Conservation (phyloP, 768 basidiomycete species). For the Lepiota brunneoincarnata region DNA sequence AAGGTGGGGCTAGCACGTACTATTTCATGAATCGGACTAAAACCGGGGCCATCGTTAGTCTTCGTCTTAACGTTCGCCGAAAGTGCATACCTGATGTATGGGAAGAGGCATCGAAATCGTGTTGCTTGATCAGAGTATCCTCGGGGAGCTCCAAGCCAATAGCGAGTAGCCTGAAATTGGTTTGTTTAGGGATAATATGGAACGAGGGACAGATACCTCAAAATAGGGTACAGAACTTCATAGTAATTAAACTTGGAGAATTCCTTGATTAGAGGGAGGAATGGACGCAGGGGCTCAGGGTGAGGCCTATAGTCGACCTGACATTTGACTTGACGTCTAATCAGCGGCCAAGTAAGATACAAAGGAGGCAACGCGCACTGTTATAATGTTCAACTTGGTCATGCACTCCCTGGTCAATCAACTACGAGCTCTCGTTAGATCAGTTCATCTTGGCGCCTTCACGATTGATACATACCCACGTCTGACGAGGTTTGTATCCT, state of each 20-base stretch:
- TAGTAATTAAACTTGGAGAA: slow-evolving; percentile 32
- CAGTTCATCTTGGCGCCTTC: neutral
- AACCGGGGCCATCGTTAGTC: too few relatives aligned
- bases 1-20: neutral
- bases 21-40: slow-evolving; percentile 1
- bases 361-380: slow-evolving; percentile 21
- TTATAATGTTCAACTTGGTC: slow-evolving; percentile 44
- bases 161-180: neutral
- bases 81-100: too few relatives aligned
- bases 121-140: neutral
- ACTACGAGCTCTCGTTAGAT: slow-evolving; percentile 21
- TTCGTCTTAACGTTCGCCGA: too few relatives aligned
- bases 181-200: too few relatives aligned
- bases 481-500: slow-evolving; percentile 45
- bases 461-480: slow-evolving; percentile 31
- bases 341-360: neutral
- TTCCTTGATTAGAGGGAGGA: slow-evolving; percentile 26
- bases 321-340: neutral
- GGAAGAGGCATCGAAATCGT: neutral
- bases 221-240: slow-evolving; percentile 29
- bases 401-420: slow-evolving; percentile 34
- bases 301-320: slow-evolving; percentile 26
- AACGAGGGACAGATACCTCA: slow-evolving; percentile 22
- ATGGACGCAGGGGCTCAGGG: slow-evolving; percentile 29
- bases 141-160: neutral